Conservation (phyloP, 805 yeast genomes). For the Candida hispaniensis region DNA sequence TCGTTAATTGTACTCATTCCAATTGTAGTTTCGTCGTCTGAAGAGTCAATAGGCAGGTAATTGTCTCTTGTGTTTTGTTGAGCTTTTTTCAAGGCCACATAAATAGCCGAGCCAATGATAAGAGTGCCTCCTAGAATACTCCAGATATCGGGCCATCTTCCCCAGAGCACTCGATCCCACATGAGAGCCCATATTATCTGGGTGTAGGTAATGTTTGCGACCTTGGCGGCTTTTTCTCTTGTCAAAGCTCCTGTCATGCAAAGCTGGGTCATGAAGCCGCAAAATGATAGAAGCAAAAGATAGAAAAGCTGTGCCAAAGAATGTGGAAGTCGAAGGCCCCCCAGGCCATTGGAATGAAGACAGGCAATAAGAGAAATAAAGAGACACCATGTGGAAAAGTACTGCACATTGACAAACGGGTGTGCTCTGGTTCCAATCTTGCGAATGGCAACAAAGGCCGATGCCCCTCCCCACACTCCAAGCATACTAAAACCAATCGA, state of each 20-base stretch:
- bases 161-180: conserved; percentile 65
- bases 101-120: conserved; percentile 54
- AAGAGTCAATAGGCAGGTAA: no score
- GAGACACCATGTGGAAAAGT: conserved; percentile 54
- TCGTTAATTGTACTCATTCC: no score
- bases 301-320: conserved; percentile 56
- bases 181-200: conserved; percentile 68
- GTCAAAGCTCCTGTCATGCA: conserved; percentile 73
- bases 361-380: conserved; percentile 46
- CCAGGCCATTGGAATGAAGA: conserved; percentile 36
- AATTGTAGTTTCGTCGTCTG: no score
- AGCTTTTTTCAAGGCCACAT: conserved; percentile 30
- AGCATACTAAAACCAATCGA: conserved; percentile 55
- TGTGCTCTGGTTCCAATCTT: conserved; percentile 71
- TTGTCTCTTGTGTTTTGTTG: no score
- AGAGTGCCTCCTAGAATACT: conserved; percentile 59
- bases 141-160: conserved; percentile 58
- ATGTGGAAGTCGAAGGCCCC: conserved; percentile 40
- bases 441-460: conserved; percentile 59
- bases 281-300: conserved; percentile 50
- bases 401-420: conserved; percentile 68
- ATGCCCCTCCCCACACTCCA: conserved; percentile 61
- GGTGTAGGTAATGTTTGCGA: conserved; percentile 63
- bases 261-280: conserved; percentile 78
- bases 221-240: conserved; percentile 66